Base-by-base conservation (phyloP, 1,284 basidiomycete species). In the Kwoniella shivajii region DNA sequence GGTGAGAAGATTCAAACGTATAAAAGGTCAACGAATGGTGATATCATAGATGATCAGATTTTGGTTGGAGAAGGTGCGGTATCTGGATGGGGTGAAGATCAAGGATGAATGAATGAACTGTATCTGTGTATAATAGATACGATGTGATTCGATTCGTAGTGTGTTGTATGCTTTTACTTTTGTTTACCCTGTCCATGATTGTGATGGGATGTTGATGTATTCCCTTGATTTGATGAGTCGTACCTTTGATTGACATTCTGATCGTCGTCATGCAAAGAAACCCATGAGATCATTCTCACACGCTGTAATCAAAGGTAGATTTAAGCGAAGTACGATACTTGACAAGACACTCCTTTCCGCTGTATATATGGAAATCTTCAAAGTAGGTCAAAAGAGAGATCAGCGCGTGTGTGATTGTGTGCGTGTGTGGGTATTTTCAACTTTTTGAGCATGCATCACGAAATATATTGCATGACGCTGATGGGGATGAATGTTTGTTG, bases 1-100 rank as follows among this genome's bases (percentile, higher is more conserved):
- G 94, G 93, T 24, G 91, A 95, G 80, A 89, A 84, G 4, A 89
- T 97, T 68, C 80, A 83, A 68, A 95, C 92, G 20, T 93, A 89
- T 78, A 95, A 96, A 77, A 84, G 88, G n/a, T 86, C 87, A 6
- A 88, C 91, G 70, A 80, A 84, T 48, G 86, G 87, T 39, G 83
- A 84, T 54, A 81, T 89, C 22, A 63, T 90, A 31, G 88, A 93
- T 68, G 78, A 83, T 43, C 71, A 77, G 56, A 60, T 71, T 16
- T 61, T 79, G 24, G 74, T 76, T 0, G 73, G 74, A 1, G 56
- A 60, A 4, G 71, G 68, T 2, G 69, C 74, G 0, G 38, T 68
- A 2, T 42, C 43, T 6, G 71, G 70, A 2, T 62, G 57, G 39
- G 72, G 71, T 0, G 58, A 67, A 38, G 63, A 59, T 53, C 62